Base-by-base conservation (phyloP, 805 yeast genomes). In the Cyberlindnera lachancei region DNA sequence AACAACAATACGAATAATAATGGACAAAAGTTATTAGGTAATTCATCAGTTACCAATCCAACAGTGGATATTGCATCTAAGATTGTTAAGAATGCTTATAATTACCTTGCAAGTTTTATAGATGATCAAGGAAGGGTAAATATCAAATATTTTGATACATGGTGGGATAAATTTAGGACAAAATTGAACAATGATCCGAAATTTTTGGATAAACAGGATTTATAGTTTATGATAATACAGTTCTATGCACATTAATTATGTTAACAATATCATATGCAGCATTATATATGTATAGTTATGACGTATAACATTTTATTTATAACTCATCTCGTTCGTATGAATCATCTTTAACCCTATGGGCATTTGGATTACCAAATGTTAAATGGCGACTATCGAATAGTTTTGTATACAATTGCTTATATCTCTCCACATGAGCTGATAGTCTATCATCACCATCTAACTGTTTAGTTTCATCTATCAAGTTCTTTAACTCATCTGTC, bases 121-220 rank as follows among this genome's bases (percentile, higher is more conserved):
- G 95, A 86, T 50, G 54, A 62, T 5, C 64, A 71, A 15, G 94
- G 95, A 3, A 84, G 76, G 45, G 96, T 90, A 3, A 81, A 88
- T 4, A 83, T 90, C 51, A 83, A 79, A 49, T 81, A 76, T 26
- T 90, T 90, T 48, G 94, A 90, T 52, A 79, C 72, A 25, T 90
- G 98, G 98, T 85, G 98, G 98, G 78, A 70, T 42, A 88, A 86
- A 57, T 90, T 92, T 59, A 83, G 73, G 54, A 58, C 71, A 6
- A 79, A 81, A 50, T 48, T 92, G 37, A 68, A 73, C 9, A 82
- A 80, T 39, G 94, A 90, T 52, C 96, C 96, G 2, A 75, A 72
- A 33, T 88, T 86, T 52, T 57, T 90, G 30, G 84, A 85, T n/a
- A 26, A 36, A 14, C 41, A 45, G 23, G 38, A 36, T 23, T 29